A percentile compares a stretch with the other conserved stretches of the same genome.
phyloP scores from a whole-genome alignment of 2,329 filamentous ascomycete species.

The Aaosphaeria arxii region DNA sequence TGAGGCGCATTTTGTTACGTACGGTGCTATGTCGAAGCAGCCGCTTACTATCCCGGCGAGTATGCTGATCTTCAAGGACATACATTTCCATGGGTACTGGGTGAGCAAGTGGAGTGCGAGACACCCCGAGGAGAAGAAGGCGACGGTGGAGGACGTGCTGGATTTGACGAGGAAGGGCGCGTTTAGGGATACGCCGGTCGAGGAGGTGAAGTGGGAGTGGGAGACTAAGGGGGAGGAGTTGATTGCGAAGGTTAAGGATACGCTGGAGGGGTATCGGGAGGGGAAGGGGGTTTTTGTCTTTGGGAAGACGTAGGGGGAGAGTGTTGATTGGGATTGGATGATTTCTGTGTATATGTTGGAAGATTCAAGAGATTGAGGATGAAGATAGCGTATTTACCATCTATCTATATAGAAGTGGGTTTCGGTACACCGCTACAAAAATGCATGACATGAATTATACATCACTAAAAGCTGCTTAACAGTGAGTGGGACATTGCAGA shows the following conservation, averaged over 20 bases:
- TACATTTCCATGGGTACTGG: slow-evolving; percentile 92
- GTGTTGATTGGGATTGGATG: not conserved
- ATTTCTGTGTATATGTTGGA: not conserved
- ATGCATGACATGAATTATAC: no score
- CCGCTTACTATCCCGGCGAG: slow-evolving; percentile 78
- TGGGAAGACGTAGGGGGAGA: slow-evolving; percentile 38
- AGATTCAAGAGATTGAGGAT: not conserved
- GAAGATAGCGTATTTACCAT: no score
- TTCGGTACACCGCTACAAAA: no score
- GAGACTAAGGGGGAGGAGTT: slow-evolving; percentile 70
- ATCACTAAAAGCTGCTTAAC: no score
- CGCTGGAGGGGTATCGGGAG: slow-evolving; percentile 76
- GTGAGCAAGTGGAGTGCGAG: slow-evolving; percentile 82
- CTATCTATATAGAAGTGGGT: no score
- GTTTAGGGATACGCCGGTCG: slow-evolving; percentile 81
- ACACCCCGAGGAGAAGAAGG: slow-evolving; percentile 69
- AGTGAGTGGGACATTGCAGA: no score
- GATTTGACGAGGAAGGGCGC: slow-evolving; percentile 69
- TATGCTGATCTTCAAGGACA: slow-evolving; percentile 88
- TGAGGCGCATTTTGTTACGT: slow-evolving; percentile 79
- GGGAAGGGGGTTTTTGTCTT: slow-evolving; percentile 93
- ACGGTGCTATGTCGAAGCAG: slow-evolving; percentile 91
- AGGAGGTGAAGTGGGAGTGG: slow-evolving; percentile 79
- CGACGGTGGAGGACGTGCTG: slow-evolving; percentile 82
- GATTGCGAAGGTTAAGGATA: slow-evolving; percentile 73